Evolutionary conservation across 1,284 basidiomycete species (phyloP), one percentile per base, ranked within the genome.

Genomic region (Apiotrichum sp.): DNA sequence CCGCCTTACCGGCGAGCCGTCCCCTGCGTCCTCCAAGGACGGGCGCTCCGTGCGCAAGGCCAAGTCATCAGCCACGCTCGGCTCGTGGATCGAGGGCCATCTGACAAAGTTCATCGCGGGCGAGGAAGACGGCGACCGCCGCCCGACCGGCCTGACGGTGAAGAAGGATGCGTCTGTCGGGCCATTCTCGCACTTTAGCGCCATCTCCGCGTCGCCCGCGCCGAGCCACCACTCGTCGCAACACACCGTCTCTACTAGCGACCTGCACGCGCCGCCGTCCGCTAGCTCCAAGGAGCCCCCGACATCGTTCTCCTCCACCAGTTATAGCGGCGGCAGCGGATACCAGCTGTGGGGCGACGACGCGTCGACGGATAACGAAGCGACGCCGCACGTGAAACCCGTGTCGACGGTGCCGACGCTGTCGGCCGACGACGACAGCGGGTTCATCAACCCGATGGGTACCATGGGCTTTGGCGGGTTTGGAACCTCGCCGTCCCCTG

Each of bases 31-130:
- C 80, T 82, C 42, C 87, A 88, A 4, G 89, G 92, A 90, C 38
- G 34, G 5, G 34, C 46, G 46, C 46, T 36, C 64, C 14, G 41
- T 57, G 16, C 59, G 64, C 29, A 88, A 91, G 75, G 80, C 83
- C 62, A 88, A 90, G 74, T 92, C 93, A 0, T 96, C 90, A 57
- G 93, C 97, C 68, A 87, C 87, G 46, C 84, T 98, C 47, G 90
- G 95, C 52, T 88, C 86, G 52, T 97, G 92, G 84, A 81, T 98
- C 32, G 95, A 95, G 74, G 88, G 89, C n/a, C 83, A 88, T 11
- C 85, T 99, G 64, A 93, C 92, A 34, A 96, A 96, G 72, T 88
- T 99, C 65, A 95, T 99, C 61, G 91, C 93, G 11, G 96, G 93
- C 2, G 92, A 95, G 56, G 82, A 82, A 78, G 65, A 73, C 79